Conservation (phyloP, 164 flowering plant species). For the Vitis vinifera region DNA sequence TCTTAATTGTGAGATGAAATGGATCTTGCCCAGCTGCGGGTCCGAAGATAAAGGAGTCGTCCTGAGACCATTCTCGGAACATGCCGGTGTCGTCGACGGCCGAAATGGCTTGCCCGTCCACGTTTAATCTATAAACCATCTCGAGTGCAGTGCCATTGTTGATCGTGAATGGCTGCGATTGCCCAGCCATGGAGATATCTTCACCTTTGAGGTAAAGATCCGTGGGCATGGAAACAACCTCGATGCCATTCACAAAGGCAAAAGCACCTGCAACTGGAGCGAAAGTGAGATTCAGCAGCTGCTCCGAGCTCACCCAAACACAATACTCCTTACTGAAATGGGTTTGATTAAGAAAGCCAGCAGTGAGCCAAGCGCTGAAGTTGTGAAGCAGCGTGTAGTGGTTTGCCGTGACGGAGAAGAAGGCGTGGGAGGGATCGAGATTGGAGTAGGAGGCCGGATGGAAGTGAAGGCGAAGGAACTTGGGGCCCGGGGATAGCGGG, state of each 20-base stretch:
- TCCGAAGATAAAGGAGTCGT: slow-evolving; percentile 2
- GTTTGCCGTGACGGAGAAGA: slow-evolving; percentile 15
- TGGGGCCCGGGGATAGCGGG: slow-evolving; percentile 5
- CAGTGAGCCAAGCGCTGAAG: slow-evolving; percentile 3
- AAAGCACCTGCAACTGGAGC: slow-evolving; percentile 11
- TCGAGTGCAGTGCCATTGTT: slow-evolving; percentile 9
- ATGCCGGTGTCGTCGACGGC: slow-evolving; percentile 13
- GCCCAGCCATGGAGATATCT: neutral
- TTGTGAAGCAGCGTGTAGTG: slow-evolving; percentile 15
- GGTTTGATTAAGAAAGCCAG: neutral
- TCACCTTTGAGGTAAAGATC: slow-evolving; percentile 5
- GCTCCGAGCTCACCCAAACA: neutral
- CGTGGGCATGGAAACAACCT: slow-evolving; percentile 22
- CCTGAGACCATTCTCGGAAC: slow-evolving; percentile 17
- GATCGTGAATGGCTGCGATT: neutral
- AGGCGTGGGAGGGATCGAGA: slow-evolving; percentile 1
- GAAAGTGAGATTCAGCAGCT: slow-evolving; percentile 12
- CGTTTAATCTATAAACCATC: slow-evolving; percentile 3
- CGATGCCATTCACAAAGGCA: slow-evolving; percentile 28
- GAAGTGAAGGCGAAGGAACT: slow-evolving; percentile 22
- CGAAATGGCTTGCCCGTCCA: slow-evolving; percentile 5
- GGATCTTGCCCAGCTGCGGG: neutral
- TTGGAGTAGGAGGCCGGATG: slow-evolving; percentile 1
- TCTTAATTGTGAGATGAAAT: neutral
- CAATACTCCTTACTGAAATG: slow-evolving; percentile 9